phyloP scores from a whole-genome alignment of 2,329 filamentous ascomycete genomes.

The Aspergillus carbonarius region DNA sequence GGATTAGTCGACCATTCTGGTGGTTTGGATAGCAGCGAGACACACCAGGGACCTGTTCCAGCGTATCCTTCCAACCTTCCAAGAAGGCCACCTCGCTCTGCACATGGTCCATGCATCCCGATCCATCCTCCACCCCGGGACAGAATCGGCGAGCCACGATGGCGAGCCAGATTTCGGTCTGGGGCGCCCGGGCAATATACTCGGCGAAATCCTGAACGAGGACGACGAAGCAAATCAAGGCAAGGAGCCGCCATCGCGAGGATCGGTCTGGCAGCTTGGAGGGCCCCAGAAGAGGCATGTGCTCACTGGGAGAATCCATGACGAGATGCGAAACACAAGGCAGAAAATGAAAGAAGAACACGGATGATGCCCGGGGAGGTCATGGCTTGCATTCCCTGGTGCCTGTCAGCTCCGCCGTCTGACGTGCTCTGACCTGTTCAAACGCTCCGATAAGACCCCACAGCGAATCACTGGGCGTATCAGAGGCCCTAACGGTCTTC shows the following conservation, averaged over 20 bases:
- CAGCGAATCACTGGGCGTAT: neutral
- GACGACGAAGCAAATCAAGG: neutral
- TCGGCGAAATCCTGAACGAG: neutral
- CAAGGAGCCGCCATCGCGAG: neutral
- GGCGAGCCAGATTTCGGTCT: neutral
- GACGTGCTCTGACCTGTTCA: neutral
- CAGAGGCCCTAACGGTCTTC: neutral
- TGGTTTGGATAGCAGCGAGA: neutral
- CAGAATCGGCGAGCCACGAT: neutral
- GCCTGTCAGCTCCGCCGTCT: neutral
- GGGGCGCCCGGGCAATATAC: neutral
- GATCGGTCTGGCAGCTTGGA: neutral
- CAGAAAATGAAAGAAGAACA: neutral
- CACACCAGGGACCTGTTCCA: conserved; percentile 23
- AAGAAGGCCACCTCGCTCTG: conserved; percentile 33
- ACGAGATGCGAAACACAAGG: neutral
- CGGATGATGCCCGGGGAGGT: neutral
- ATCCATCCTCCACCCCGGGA: neutral
- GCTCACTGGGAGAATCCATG: neutral
- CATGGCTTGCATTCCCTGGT: neutral
- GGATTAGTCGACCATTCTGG: neutral
- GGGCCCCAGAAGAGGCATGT: neutral
- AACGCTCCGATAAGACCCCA: neutral
- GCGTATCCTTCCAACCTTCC: conserved; percentile 29
- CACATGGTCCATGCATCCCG: conserved; percentile 10